Base-by-base conservation (phyloP, 1,139 yeast species). In the Nakaseomyces nivariensis region DNA sequence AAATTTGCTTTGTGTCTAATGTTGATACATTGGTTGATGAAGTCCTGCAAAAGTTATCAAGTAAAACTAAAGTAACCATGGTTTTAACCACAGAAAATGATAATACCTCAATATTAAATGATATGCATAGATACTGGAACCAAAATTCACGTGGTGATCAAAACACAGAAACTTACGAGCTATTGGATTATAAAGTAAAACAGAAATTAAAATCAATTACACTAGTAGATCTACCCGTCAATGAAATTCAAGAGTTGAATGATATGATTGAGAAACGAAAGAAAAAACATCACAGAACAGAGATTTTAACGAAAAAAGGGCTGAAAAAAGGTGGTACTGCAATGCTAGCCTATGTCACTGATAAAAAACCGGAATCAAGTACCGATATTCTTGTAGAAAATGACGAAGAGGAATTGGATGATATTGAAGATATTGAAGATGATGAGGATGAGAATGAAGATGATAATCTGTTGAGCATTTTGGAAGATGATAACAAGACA, bases 1-100 rank as follows among this genome's bases (percentile, higher is more conserved):
- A 87, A 62, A 82, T 92, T 46, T 82, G 92, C 3, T 79, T 92
- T 55, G 86, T 90, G 27, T 79, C 94, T 0, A 92, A 92, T 13
- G 76, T 79, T 25, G 87, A 84, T 43, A 43, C 56, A 7, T 52
- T 62, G 17, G 40, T 63, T 5, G 54, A 60, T 46, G 63, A 63
- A 22, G 56, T 55, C 0, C 36, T 90, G 50, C 71, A 76, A 41
- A 74, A 73, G 42, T 63, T 86, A 34, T 83, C 94, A 61, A 72
- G 73, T 29, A 80, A 78, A 58, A 85, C 81, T 38, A 77, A 76
- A 49, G 82, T 85, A 1, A 79, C 95, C 0, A 73, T 89, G 1
- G 71, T 90, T 3, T 64, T 92, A 50, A 88, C 97, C 0, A 50
- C 55, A 3, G 33, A 34, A 22, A 26, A 36, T 6, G 17, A 44